Evolutionary conservation across 208 protist genomes (phyloP).

Genomic region (Trypanosoma boissoni): DNA sequence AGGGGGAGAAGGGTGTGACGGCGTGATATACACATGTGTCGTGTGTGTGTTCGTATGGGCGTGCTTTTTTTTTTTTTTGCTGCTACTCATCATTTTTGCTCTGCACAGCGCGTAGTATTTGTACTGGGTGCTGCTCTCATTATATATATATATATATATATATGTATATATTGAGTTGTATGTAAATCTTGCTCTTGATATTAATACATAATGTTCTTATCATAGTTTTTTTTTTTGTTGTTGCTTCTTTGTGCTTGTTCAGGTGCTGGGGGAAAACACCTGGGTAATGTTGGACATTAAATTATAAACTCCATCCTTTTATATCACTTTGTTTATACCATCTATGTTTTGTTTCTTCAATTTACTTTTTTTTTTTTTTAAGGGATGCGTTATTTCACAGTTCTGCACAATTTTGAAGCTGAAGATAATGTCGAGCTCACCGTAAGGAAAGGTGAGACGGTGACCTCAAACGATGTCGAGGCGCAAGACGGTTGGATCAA

Average conservation of each 20-base stretch:
- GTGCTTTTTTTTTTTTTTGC: constrained; percentile 10
- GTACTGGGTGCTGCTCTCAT: neutral
- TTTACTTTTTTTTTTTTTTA: neutral
- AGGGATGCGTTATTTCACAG: constrained; percentile 44
- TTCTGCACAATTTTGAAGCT: constrained; percentile 65
- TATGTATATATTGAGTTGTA: neutral
- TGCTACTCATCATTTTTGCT: neutral
- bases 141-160: neutral
- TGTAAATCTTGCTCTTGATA: constrained; percentile 6
- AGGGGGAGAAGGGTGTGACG: too few relatives aligned
- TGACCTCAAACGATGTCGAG: constrained; percentile 39
- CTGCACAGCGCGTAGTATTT: neutral
- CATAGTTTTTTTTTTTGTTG: constrained; percentile 5
- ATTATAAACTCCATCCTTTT: too few relatives aligned
- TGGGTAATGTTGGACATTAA: too few relatives aligned
- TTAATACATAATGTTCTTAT: constrained; percentile 5
- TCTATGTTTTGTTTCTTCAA: too few relatives aligned
- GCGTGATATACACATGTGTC: too few relatives aligned
- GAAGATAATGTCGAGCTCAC: constrained; percentile 77
- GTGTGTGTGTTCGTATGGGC: too few relatives aligned
- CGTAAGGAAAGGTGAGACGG: constrained; percentile 60
- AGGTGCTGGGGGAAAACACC: too few relatives aligned
- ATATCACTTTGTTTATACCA: too few relatives aligned
- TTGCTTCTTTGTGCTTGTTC: neutral
- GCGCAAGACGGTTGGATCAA: constrained; percentile 82